These are phyloP conservation scores for Aaosphaeria arxii DNA, from an alignment of 2,329 filamentous ascomycete genomes.

Conservation along the genomic window DNA sequence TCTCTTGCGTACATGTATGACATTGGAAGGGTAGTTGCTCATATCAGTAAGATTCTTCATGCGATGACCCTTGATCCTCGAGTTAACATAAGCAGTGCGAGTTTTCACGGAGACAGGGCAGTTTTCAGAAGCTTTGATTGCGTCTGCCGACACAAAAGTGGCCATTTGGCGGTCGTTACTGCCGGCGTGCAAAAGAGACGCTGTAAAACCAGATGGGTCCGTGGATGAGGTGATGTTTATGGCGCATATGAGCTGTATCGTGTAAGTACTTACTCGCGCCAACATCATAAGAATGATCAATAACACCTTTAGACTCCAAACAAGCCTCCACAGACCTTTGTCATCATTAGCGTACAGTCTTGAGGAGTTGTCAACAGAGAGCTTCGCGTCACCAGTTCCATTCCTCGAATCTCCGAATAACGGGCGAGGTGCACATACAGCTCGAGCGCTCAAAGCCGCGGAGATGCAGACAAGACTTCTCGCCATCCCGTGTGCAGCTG, in stretches of 20 bases:
- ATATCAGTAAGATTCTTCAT: conserved; percentile 39
- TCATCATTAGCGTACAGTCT: conserved; percentile 30
- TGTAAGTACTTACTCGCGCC: conserved; percentile 16
- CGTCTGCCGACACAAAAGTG: conserved; percentile 63
- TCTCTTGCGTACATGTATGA: conserved; percentile 82
- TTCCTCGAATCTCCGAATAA: conserved; percentile 45
- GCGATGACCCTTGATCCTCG: background rate
- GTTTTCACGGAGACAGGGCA: conserved; percentile 14
- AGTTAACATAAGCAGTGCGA: conserved; percentile 42
- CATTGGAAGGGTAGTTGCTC: conserved; percentile 67
- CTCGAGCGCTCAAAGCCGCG: conserved; percentile 74
- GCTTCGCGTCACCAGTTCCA: conserved; percentile 57
- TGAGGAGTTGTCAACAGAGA: conserved; percentile 43
- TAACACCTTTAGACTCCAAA: background rate
- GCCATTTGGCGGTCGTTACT: conserved; percentile 76
- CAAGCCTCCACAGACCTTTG: conserved; percentile 41
- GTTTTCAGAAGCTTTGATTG: conserved; percentile 53
- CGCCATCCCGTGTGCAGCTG: conserved; percentile 67
- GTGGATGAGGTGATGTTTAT: conserved; percentile 90
- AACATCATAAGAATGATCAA: too few relatives aligned
- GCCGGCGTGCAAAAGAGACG: conserved; percentile 67
- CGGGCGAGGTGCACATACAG: conserved; percentile 60
- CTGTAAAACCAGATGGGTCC: conserved; percentile 64
- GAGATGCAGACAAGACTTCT: conserved; percentile 73
- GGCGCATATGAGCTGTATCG: conserved; percentile 70